Percentiles rank a stretch among this genome's conserved stretches.
Conservation (phyloP, 495 filamentous ascomycete genomes). For the Aspergillus kassunensis region DNA sequence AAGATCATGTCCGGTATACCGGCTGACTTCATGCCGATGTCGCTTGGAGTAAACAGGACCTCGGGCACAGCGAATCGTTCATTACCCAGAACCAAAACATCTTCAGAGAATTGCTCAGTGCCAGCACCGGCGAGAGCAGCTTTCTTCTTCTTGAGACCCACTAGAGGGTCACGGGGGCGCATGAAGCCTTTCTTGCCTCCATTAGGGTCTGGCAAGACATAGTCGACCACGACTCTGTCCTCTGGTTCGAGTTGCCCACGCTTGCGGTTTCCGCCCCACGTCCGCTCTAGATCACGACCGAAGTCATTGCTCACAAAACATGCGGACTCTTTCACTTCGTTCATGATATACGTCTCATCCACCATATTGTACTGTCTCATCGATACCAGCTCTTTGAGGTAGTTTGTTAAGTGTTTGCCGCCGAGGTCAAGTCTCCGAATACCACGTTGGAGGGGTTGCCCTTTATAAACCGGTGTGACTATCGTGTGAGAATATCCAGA, state of each 20-base stretch:
- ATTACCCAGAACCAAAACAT: slow-evolving; percentile 81
- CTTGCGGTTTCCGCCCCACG: slow-evolving; percentile 74
- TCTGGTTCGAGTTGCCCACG: slow-evolving; percentile 32
- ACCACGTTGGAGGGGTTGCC: slow-evolving; percentile 72
- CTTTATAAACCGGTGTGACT: slow-evolving; percentile 80
- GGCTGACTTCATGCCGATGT: slow-evolving; percentile 83
- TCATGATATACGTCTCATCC: slow-evolving; percentile 87
- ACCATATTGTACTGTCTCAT: slow-evolving; percentile 91
- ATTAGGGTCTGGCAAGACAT: slow-evolving; percentile 90
- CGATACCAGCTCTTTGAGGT: slow-evolving; percentile 84
- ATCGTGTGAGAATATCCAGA: slow-evolving; percentile 92
- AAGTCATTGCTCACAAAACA: slow-evolving; percentile 85
- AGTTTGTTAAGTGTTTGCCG: slow-evolving; percentile 92
- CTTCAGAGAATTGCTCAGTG: slow-evolving; percentile 60
- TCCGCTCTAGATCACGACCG: slow-evolving; percentile 68
- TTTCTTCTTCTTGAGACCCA: slow-evolving; percentile 59
- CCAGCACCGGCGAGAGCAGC: slow-evolving; percentile 44
- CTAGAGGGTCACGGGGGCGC: slow-evolving; percentile 67
- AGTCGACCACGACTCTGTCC: slow-evolving; percentile 83
- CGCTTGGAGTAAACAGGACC: slow-evolving; percentile 77
- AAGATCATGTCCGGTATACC: slow-evolving; percentile 78
- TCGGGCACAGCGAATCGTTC: slow-evolving; percentile 92
- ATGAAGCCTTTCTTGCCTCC: slow-evolving; percentile 65
- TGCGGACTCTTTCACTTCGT: slow-evolving; percentile 88
- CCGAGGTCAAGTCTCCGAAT: slow-evolving; percentile 87